Conservation (phyloP, 1,284 basidiomycete species). For the Chalciporus piperatoides region DNA sequence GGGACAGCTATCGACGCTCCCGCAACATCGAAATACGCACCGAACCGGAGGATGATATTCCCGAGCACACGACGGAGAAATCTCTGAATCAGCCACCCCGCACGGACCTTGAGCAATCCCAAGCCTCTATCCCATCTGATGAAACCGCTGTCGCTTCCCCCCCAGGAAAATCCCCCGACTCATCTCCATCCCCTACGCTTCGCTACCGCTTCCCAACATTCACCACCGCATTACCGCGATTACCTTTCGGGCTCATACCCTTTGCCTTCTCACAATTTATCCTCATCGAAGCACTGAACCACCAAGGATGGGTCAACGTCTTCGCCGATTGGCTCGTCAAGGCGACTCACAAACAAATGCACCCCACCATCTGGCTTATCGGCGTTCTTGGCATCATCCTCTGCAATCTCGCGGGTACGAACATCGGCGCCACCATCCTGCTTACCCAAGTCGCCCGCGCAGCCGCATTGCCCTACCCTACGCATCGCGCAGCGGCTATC, state of each 20-base stretch:
- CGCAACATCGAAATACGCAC: too few relatives aligned
- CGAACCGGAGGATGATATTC: too few relatives aligned
- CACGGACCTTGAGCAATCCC: background rate
- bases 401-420: slow-evolving; percentile 90
- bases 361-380: slow-evolving; percentile 53
- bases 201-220: too few relatives aligned
- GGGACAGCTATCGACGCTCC: slow-evolving; percentile 51
- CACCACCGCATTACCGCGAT: slow-evolving; percentile 60
- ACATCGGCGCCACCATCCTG: slow-evolving; percentile 94
- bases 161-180: too few relatives aligned
- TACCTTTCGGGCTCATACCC: slow-evolving; percentile 81
- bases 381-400: slow-evolving; percentile 66
- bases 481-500: slow-evolving; percentile 44
- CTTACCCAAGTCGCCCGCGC: slow-evolving; percentile 55
- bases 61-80: background rate
- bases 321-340: slow-evolving; percentile 72
- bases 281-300: slow-evolving; percentile 80
- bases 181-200: too few relatives aligned
- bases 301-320: slow-evolving; percentile 89
- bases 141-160: slow-evolving; percentile 12
- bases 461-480: slow-evolving; percentile 21
- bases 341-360: slow-evolving; percentile 44
- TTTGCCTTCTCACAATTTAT: slow-evolving; percentile 97
- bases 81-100: background rate
- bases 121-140: background rate